Evolutionary conservation across 163 green algal species (phyloP).

Genomic region (Scenedesmus sp.): DNA sequence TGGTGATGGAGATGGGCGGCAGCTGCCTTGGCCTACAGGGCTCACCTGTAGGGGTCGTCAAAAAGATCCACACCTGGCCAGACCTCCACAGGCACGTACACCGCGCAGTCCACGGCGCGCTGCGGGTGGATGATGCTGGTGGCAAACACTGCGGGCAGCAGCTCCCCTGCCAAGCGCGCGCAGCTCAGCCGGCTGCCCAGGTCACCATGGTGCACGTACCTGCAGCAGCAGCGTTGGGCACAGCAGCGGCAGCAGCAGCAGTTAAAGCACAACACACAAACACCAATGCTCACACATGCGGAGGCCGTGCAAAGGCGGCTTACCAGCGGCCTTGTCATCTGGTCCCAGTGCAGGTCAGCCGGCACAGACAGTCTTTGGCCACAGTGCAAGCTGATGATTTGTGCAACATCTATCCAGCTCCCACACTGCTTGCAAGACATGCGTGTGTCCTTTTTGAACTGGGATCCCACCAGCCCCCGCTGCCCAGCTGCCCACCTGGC

Average conservation of each 20-base stretch:
- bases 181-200: slow-evolving; percentile 63
- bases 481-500: slow-evolving; percentile 11
- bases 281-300: too few species aligned
- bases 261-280: background rate
- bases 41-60: slow-evolving; percentile 65
- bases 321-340: too few species aligned
- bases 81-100: slow-evolving; percentile 70
- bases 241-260: background rate
- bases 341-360: too few species aligned
- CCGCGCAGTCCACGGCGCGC: slow-evolving; percentile 65
- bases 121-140: slow-evolving; percentile 74
- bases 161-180: slow-evolving; percentile 60
- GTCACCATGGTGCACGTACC: slow-evolving; percentile 60
- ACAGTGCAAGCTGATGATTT: too few species aligned
- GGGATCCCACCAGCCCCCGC: too few species aligned
- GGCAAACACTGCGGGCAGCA: slow-evolving; percentile 65
- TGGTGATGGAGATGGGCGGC: background rate
- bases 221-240: background rate
- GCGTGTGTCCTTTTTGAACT: too few species aligned
- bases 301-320: too few species aligned
- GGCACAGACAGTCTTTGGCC: too few species aligned
- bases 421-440: too few species aligned
- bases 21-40: background rate
- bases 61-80: slow-evolving; percentile 72
- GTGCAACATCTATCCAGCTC: too few species aligned